Conservation (phyloP, 768 basidiomycete species). For the Tulasnella sp. region DNA sequence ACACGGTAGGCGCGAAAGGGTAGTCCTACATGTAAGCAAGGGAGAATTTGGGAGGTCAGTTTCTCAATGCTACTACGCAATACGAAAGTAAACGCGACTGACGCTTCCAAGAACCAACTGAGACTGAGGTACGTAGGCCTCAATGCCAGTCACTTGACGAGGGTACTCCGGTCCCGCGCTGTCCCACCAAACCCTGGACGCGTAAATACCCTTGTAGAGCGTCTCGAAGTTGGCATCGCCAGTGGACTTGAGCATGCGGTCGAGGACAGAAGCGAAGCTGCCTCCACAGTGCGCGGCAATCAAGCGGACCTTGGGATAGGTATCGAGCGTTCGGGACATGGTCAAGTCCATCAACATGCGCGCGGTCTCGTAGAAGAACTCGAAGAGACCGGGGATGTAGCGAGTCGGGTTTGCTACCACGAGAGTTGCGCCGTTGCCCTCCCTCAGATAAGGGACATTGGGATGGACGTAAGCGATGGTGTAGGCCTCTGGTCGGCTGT, state of each 20-base stretch:
- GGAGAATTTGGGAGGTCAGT: not conserved
- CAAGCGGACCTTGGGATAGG: slow-evolving; percentile 9
- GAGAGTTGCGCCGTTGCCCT: not conserved
- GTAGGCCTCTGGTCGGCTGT: slow-evolving; percentile 1
- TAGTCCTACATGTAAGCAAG: not conserved
- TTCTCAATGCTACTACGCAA: not conserved
- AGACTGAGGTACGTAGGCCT: slow-evolving; percentile 6
- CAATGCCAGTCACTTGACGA: slow-evolving; percentile 6
- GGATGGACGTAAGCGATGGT: slow-evolving; percentile 11
- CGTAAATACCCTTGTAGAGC: slow-evolving; percentile 4
- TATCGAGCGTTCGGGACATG: not conserved
- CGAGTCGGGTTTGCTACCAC: slow-evolving; percentile 12
- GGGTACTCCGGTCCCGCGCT: slow-evolving; percentile 12
- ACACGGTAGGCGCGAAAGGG: slow-evolving; percentile 4
- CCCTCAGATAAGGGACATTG: slow-evolving; percentile 1
- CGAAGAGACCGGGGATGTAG: not conserved
- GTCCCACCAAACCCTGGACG: slow-evolving; percentile 13
- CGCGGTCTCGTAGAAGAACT: slow-evolving; percentile 15
- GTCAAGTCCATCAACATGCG: slow-evolving; percentile 12
- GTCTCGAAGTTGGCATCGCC: not conserved
- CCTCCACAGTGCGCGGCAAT: slow-evolving; percentile 11
- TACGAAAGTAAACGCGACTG: no score
- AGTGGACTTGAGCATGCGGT: slow-evolving; percentile 12
- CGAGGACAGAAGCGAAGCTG: slow-evolving; percentile 7
- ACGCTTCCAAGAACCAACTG: slow-evolving; percentile 10